phyloP scores from a whole-genome alignment of 768 basidiomycete species.

The Guyanaporus albipodus region DNA sequence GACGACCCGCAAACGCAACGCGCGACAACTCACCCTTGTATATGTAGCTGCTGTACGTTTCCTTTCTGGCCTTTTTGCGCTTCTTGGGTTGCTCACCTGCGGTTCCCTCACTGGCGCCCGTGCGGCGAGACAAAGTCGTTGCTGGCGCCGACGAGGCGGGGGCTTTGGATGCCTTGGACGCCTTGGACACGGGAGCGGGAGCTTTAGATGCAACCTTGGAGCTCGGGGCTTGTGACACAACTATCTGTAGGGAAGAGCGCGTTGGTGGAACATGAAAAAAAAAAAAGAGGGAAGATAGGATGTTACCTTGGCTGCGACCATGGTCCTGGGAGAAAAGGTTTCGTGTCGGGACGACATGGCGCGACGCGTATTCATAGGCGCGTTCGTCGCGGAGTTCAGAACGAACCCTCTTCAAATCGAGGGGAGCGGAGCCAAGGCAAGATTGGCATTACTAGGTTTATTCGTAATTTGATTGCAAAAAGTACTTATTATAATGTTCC shows the following conservation, averaged over 20 bases:
- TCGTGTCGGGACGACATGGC: not conserved
- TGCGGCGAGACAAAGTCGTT: conserved; percentile 33
- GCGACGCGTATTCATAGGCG: conserved; percentile 16
- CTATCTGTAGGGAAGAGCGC: too few species aligned
- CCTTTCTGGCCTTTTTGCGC: conserved; percentile 53
- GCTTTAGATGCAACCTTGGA: too few species aligned
- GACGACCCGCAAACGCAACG: too few species aligned
- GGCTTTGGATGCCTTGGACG: conserved; percentile 51
- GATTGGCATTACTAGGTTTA: too few species aligned
- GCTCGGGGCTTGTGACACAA: not conserved
- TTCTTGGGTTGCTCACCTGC: conserved; percentile 45
- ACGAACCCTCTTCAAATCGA: not conserved
- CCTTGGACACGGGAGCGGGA: conserved; percentile 32
- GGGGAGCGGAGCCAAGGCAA: too few species aligned
- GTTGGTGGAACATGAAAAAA: too few species aligned
- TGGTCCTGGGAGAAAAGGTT: not conserved
- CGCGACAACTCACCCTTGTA: conserved; percentile 56
- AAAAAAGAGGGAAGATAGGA: too few species aligned
- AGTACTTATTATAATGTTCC: too few species aligned
- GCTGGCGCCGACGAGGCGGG: conserved; percentile 41
- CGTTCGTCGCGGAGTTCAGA: conserved; percentile 17
- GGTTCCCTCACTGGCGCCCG: conserved; percentile 13
- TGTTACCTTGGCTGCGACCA: conserved; percentile 2
- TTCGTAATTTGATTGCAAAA: too few species aligned
- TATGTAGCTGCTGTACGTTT: conserved; percentile 63